Evolutionary conservation across 768 basidiomycete species (phyloP), one percentile per base, ranked within the genome.

Genomic region (Psilocybe tampanensis): DNA sequence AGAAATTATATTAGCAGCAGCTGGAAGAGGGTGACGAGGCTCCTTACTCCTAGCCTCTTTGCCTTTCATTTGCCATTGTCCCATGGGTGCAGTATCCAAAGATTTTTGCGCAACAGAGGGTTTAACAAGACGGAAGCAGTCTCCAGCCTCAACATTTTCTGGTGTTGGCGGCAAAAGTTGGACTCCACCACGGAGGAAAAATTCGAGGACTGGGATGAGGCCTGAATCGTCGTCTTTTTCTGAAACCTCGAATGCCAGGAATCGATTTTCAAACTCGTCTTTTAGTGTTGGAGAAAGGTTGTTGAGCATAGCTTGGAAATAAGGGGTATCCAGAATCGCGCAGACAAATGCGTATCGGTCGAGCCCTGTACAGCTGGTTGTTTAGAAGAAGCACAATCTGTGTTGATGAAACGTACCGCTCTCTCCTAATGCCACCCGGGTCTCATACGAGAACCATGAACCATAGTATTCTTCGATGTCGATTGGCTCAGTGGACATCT

Each of bases 201-300:
- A 69, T 11, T 60, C 58, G 4, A 64, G 59, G n/a, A 66, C 48
- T 3, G 63, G 63, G 29, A 66, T 32, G 22, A 69, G 41, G 18
- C 61, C 52, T 19, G 60, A 56, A 21, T 66, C 58, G 12, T 66
- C 59, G 1, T 54, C 52, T 24, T 60, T 55, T 23, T 62, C 64
- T 22, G 59, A 52, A 24, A 54, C 56, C 42, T 69, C 68, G 42
- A 64, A 69, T 15, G 52, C 33, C 17, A 62, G 56, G 60, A 62
- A 67, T 13, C 56, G 60, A 29, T 66, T 55, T 24, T 69, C 66
- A 29, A 69, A 69, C 22, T 66, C 59, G 23, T 63, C 56, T 15
- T 55, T 54, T 33, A 59, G 50, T 23, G 52, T 21, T 19, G 58
- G 36, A 29, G 62, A 47, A 17, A 66, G 49, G 17, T 44, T 47